Evolutionary conservation across 345 rosid genomes (phyloP).

Genomic region (Schrenkiella parvula): DNA sequence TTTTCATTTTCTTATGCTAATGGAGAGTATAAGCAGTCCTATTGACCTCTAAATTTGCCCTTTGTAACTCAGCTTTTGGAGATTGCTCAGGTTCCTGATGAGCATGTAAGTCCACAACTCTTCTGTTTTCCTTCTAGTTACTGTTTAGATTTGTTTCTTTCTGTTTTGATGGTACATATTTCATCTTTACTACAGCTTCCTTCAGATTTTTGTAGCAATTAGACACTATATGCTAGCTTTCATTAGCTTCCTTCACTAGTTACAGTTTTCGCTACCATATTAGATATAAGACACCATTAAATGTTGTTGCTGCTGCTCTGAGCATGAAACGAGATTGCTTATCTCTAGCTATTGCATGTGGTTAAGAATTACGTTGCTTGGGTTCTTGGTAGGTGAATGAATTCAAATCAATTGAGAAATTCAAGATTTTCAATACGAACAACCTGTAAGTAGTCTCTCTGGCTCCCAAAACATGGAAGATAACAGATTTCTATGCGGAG

Average conservation of each 20-base stretch:
- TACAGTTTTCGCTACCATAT: background rate
- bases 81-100: constrained; percentile 95
- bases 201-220: background rate
- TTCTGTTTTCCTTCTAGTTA: background rate
- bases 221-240: constrained; percentile 3
- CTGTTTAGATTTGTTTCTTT: background rate
- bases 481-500: background rate
- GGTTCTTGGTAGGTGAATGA: constrained; percentile 63
- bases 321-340: background rate
- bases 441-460: constrained; percentile 61
- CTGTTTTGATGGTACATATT: background rate
- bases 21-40: background rate
- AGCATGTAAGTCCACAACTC: constrained; percentile 55
- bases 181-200: background rate
- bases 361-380: background rate
- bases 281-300: background rate
- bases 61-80: constrained; percentile 66
- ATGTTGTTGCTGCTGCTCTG: background rate
- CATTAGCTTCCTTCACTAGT: background rate
- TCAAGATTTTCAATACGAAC: constrained; percentile 95
- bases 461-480: background rate
- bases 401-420: constrained; percentile 95
- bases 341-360: background rate
- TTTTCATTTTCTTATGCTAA: background rate
- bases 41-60: background rate